Conservation (phyloP, 768 basidiomycete species). For the Auriculariales sp. region DNA sequence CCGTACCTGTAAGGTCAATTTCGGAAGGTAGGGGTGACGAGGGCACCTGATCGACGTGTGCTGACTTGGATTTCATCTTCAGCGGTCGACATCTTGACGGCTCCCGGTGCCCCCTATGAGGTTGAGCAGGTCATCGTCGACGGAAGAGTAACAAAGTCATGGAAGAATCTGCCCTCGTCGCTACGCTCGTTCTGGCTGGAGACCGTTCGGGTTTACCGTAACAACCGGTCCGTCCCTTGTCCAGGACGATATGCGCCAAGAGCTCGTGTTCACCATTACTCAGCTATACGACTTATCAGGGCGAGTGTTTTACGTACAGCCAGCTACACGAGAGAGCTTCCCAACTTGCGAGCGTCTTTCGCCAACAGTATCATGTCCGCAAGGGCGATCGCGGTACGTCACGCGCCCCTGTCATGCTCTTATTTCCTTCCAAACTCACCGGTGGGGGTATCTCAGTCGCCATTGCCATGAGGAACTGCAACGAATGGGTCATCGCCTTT, state of each 20-base stretch:
- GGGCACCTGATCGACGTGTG: too few species aligned
- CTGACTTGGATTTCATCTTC: too few species aligned
- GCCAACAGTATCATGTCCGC: constrained; percentile 28
- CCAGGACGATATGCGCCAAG: too few species aligned
- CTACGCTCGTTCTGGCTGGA: constrained; percentile 40
- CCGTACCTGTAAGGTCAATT: too few species aligned
- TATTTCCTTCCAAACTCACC: not conserved
- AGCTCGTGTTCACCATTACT: too few species aligned
- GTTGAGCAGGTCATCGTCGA: constrained; percentile 32
- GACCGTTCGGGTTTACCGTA: constrained; percentile 22
- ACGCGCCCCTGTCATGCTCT: too few species aligned
- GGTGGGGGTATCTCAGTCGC: constrained; percentile 27
- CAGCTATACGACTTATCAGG: too few species aligned
- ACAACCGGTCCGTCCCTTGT: constrained; percentile 44
- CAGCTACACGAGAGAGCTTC: constrained; percentile 30
- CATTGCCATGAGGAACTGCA: constrained; percentile 48
- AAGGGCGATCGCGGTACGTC: constrained; percentile 29
- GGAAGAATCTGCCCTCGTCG: constrained; percentile 41
- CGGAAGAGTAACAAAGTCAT: constrained; percentile 34
- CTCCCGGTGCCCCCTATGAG: constrained; percentile 34
- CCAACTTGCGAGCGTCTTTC: constrained; percentile 29
- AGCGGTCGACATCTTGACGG: constrained; percentile 27
- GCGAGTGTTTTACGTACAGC: constrained; percentile 32
- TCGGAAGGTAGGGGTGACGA: too few species aligned
- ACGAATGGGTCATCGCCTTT: constrained; percentile 43